Evolutionary conservation across 345 rosid genomes (phyloP), one percentile per base, ranked within the genome.

Genomic region (Boechera stricta): DNA sequence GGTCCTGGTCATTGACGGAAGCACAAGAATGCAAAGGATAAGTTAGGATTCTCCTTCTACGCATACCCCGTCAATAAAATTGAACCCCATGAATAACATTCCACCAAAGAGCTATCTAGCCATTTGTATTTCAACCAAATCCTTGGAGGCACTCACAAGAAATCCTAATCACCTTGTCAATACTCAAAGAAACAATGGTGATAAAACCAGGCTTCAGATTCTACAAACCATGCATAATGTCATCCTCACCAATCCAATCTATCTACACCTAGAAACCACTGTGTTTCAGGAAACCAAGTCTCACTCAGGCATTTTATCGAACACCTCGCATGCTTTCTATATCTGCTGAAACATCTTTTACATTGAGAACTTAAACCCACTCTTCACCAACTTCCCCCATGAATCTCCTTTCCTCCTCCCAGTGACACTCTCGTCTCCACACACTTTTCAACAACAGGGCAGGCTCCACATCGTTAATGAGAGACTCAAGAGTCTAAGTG

Each of bases 231-330:
- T 57, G 48, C 69, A 83, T 59, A 92, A 55, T 4, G 86, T 91
- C 52, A 80, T 65, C 48, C 11, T 64, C 8, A 82, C 81, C 51
- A 90, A 72, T 13, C 88, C 86, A 85, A 18, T 18, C 21, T 18
- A 18, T 85, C 88, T 82, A 66, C 73, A 85, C 10, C 92, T 90
- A 55, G 86, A 82, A 80, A 90, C 64, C 64, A 88, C 85, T 1
- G 87, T 83, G 63, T 88, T 89, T 92, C 88, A 85, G 33, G 79
- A 87, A 60, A 90, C 86, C 84, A 87, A 83, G 60, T 85, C 95
- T 64, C 93, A 47, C 10, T 29, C 41, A 64, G n/a, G 28, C 26
- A 31, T 45, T 45, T 64, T 47, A 64, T 64, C 69, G n/a, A 91
- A 91, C 89, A 86, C 84, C 79, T 87, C 82, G 64, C 72, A 75